phyloP scores from a whole-genome alignment of 1,284 basidiomycete genomes.

The Entoloma clypeatum region DNA sequence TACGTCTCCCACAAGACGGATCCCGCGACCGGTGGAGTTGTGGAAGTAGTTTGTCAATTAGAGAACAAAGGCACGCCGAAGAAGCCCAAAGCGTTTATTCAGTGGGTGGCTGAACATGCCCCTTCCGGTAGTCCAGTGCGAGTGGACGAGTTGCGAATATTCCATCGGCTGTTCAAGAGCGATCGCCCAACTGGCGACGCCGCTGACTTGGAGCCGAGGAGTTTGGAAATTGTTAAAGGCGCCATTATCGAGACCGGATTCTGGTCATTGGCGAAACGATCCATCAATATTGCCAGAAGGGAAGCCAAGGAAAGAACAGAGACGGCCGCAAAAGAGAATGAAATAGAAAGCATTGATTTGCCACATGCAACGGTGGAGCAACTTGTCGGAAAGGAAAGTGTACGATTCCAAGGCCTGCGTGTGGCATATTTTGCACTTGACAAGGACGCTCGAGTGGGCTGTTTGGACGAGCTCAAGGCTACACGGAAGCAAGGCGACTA shows the following conservation, averaged over 20 bases:
- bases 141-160: constrained; percentile 89
- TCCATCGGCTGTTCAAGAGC: constrained; percentile 92
- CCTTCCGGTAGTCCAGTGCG: constrained; percentile 76
- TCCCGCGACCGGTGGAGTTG: constrained; percentile 64
- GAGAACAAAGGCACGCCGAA: constrained; percentile 67
- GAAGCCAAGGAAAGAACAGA: constrained; percentile 69
- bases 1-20: constrained; percentile 86
- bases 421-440: constrained; percentile 96
- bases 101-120: constrained; percentile 93
- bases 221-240: constrained; percentile 73
- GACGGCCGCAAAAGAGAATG: constrained; percentile 51
- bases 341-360: constrained; percentile 37
- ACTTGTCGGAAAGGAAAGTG: constrained; percentile 87
- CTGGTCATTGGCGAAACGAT: constrained; percentile 76
- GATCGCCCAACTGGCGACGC: constrained; percentile 87
- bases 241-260: constrained; percentile 91
- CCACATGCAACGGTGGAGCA: constrained; percentile 76
- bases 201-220: constrained; percentile 77
- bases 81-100: constrained; percentile 96
- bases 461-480: constrained; percentile 52
- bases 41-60: constrained; percentile 76
- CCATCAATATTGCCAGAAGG: constrained; percentile 60
- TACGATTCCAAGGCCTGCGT: constrained; percentile 95
- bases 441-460: constrained; percentile 71
- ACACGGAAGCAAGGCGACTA: constrained; percentile 64